These are phyloP conservation scores for Citrus mangshanensis DNA, from an alignment of 345 rosid species.

Conservation along the genomic window DNA sequence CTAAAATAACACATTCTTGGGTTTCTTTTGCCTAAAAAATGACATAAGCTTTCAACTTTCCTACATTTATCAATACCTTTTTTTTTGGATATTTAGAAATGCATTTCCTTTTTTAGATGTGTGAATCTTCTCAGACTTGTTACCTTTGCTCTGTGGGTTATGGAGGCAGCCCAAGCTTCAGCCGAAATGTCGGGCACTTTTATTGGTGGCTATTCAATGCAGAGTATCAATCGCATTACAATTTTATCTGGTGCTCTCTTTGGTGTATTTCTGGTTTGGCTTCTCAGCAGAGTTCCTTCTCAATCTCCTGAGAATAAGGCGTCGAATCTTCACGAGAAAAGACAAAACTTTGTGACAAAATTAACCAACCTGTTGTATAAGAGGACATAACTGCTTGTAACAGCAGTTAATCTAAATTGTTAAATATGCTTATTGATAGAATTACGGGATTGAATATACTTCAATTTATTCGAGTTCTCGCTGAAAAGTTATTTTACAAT, in stretches of 20 bases:
- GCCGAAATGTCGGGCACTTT: slow-evolving; percentile 57
- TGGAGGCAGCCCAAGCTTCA: slow-evolving; percentile 30
- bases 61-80: not conserved
- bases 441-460: not conserved
- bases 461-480: not conserved
- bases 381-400: not conserved
- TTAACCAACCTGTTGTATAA: not conserved
- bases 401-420: not conserved
- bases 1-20: not conserved
- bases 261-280: slow-evolving; percentile 83
- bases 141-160: not conserved
- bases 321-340: slow-evolving; percentile 26
- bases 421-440: not conserved
- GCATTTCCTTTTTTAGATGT: not conserved
- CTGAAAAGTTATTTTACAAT: not conserved
- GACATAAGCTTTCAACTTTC: not conserved
- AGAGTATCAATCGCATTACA: slow-evolving; percentile 81
- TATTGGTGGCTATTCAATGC: slow-evolving; percentile 51
- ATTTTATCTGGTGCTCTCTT: slow-evolving; percentile 89
- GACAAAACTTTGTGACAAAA: slow-evolving; percentile 4
- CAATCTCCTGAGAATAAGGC: slow-evolving; percentile 33
- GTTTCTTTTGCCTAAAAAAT: not conserved
- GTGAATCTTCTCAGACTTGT: not conserved
- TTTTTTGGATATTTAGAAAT: too few relatives aligned
- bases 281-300: slow-evolving; percentile 65